Conservation (phyloP, 2,329 filamentous ascomycete species). For the Leptographium lundbergii region DNA sequence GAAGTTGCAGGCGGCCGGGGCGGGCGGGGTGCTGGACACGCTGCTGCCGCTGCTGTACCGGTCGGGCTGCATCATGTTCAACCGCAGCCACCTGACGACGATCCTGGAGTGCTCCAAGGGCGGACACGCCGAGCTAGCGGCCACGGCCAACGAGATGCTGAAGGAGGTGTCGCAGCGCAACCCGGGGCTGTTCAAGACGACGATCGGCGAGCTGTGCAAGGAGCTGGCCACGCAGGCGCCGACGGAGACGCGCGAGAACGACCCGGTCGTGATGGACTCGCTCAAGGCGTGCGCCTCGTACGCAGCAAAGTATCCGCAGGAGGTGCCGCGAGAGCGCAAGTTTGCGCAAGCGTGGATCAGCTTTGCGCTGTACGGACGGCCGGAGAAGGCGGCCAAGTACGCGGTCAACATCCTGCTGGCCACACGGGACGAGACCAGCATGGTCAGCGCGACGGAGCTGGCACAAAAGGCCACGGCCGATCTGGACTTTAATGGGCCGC, state of each 20-base stretch:
- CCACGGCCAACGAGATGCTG: constrained; percentile 74
- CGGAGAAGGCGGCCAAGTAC: constrained; percentile 79
- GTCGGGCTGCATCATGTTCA: constrained; percentile 76
- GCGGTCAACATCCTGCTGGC: constrained; percentile 83
- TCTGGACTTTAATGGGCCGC: constrained; percentile 58
- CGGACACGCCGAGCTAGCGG: constrained; percentile 65
- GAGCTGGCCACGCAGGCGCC: constrained; percentile 74
- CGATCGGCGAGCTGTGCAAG: constrained; percentile 83
- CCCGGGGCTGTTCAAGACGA: constrained; percentile 82
- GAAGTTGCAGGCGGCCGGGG: constrained; percentile 57
- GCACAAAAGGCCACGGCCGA: constrained; percentile 62
- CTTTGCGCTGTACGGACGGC: constrained; percentile 72
- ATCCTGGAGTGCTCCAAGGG: constrained; percentile 82
- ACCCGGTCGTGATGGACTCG: constrained; percentile 69
- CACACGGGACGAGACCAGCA: constrained; percentile 56
- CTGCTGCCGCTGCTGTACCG: constrained; percentile 74
- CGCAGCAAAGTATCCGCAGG: constrained; percentile 70
- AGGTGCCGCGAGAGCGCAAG: constrained; percentile 69
- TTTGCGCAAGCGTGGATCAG: constrained; percentile 70
- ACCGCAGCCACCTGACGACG: constrained; percentile 81
- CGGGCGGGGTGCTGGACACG: constrained; percentile 60
- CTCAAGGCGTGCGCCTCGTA: constrained; percentile 91
- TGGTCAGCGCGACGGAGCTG: constrained; percentile 76
- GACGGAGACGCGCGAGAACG: constrained; percentile 51
- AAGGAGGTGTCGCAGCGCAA: constrained; percentile 85